Base-by-base conservation (phyloP, 768 basidiomycete genomes). In the Dioszegia hungarica region DNA sequence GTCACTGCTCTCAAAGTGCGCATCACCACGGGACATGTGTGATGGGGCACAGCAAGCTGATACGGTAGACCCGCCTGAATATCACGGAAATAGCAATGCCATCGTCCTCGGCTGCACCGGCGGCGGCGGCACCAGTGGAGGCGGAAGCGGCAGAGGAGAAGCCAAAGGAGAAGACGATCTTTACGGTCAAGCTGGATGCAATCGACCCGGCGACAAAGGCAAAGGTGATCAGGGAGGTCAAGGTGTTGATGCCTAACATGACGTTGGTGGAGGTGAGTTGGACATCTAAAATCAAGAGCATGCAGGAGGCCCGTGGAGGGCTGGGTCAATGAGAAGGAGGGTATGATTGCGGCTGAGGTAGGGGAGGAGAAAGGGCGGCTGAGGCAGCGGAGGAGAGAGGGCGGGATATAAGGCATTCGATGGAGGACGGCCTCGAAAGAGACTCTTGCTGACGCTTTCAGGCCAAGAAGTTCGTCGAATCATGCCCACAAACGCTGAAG, bases 401-500 rank as follows among this genome's bases (percentile, higher is more conserved):
- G n/a, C n/a, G n/a, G n/a, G n/a, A n/a, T n/a, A n/a, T n/a, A n/a
- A n/a, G n/a, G n/a, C n/a, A n/a, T n/a, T n/a, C n/a, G n/a, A n/a
- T n/a, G n/a, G n/a, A n/a, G n/a, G n/a, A n/a, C n/a, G n/a, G n/a
- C n/a, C n/a, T n/a, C n/a, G n/a, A n/a, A n/a, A n/a, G n/a, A n/a
- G n/a, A n/a, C n/a, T 38, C n/a, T 34, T 4, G 43, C 56, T 57
- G 50, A 56, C 56, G 10, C 5, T 24, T 34, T 9, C 71, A 99
- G 95, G 95, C 95, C 24, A 99, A 99, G 84, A 99, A 95, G 79
- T 94, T 98, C 69, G 95, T 98, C 41, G 95, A 99, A 78, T 90
- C 90, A 17, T 77, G 89, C 64, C 95, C 95, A 22, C 87, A 97
- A 78, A 79, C 86, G 4, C 80, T 99, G 69, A 99, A 97, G 79